Conservation (phyloP, 768 basidiomycete species). For the Amanita muscaria region DNA sequence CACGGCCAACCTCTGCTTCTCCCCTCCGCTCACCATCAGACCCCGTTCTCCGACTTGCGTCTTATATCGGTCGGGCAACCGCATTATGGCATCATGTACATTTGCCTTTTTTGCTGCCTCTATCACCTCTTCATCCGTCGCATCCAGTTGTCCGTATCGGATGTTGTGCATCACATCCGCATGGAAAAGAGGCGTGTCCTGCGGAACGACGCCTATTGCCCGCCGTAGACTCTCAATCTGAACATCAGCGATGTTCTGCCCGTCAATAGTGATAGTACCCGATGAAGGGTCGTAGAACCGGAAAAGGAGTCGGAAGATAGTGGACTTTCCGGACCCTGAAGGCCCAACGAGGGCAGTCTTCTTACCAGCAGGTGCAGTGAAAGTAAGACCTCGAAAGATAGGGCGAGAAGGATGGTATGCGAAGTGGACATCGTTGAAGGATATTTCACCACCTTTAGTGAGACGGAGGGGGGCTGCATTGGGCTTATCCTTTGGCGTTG, state of each 20-base stretch:
- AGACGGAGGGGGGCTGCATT: slow-evolving; percentile 60
- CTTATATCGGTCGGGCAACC: slow-evolving; percentile 76
- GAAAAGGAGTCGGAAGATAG: slow-evolving; percentile 88
- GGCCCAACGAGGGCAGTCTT: slow-evolving; percentile 97
- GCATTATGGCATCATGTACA: slow-evolving; percentile 71
- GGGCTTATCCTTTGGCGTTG: slow-evolving; percentile 66
- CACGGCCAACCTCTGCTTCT: slow-evolving; percentile 95
- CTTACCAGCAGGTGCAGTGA: slow-evolving; percentile 91
- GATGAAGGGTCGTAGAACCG: slow-evolving; percentile 84
- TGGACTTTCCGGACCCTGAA: slow-evolving; percentile 95
- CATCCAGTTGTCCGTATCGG: slow-evolving; percentile 82
- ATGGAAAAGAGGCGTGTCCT: slow-evolving; percentile 97
- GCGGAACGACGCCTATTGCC: slow-evolving; percentile 89
- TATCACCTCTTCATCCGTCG: slow-evolving; percentile 82
- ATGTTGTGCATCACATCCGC: slow-evolving; percentile 93
- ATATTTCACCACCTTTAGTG: slow-evolving; percentile 70
- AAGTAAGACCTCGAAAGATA: slow-evolving; percentile 83
- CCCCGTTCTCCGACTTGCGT: slow-evolving; percentile 96
- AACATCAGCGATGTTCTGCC: slow-evolving; percentile 72
- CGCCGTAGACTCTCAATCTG: slow-evolving; percentile 64
- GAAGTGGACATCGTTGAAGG: slow-evolving; percentile 88
- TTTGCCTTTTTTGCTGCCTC: slow-evolving; percentile 82
- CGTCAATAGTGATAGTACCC: slow-evolving; percentile 82
- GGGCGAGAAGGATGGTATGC: slow-evolving; percentile 87
- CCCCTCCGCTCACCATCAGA: slow-evolving; percentile 96